Conservation (phyloP, 1,284 basidiomycete species). For the Cryptococcus depauperatus region DNA sequence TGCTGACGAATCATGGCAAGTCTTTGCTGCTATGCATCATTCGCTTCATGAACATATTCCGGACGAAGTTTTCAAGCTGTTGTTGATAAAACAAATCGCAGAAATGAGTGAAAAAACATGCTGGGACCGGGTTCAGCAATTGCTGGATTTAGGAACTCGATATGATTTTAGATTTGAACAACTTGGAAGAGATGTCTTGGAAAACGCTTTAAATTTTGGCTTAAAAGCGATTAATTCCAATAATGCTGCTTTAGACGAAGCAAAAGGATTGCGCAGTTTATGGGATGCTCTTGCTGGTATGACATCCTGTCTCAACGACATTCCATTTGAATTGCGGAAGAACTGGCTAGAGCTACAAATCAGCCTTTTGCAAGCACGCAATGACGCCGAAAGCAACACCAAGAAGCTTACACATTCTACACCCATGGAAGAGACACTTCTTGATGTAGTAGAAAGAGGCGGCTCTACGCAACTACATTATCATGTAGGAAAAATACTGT, state of each 20-base stretch:
- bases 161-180: constrained; percentile 22
- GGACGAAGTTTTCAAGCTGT: constrained; percentile 24
- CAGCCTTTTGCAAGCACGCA: neutral
- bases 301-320: neutral
- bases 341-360: constrained; percentile 9
- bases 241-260: constrained; percentile 2
- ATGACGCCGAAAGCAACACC: neutral
- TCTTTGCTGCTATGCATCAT: constrained; percentile 28
- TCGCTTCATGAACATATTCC: constrained; percentile 30
- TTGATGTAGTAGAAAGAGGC: constrained; percentile 16
- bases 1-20: constrained; percentile 28
- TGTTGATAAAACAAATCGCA: constrained; percentile 26
- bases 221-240: constrained; percentile 1
- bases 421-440: constrained; percentile 5
- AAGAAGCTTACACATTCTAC: neutral
- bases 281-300: constrained; percentile 2
- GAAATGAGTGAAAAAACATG: constrained; percentile 1
- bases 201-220: constrained; percentile 6
- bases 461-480: constrained; percentile 12
- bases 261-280: constrained; percentile 5
- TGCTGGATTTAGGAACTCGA: constrained; percentile 22
- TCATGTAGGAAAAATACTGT: constrained; percentile 7
- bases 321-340: constrained; percentile 10
- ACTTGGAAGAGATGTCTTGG: constrained; percentile 12
- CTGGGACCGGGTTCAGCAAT: constrained; percentile 12